phyloP scores from a whole-genome alignment of 164 flowering plant genomes.

The Vitis cinerea region DNA sequence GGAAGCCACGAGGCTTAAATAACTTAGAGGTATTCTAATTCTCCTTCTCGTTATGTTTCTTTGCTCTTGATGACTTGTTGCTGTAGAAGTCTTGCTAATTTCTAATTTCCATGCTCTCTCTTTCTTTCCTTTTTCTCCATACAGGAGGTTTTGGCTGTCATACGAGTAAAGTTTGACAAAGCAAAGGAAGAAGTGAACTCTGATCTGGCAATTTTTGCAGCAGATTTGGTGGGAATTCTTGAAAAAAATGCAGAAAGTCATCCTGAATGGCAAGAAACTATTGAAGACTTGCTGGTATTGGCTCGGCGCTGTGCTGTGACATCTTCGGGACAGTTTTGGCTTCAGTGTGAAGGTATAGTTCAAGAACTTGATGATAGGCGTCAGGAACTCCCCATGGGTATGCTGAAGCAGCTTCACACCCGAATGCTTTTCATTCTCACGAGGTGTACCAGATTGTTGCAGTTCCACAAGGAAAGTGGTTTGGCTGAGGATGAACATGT shows the following conservation, averaged over 20 bases:
- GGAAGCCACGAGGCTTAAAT: conserved; percentile 94
- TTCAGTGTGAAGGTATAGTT: conserved; percentile 98
- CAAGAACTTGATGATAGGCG: conserved; percentile 98
- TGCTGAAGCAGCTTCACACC: conserved; percentile 91
- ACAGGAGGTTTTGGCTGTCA: conserved; percentile 85
- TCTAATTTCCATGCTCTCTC: not conserved
- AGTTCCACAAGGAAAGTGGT: conserved; percentile 96
- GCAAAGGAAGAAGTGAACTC: conserved; percentile 99
- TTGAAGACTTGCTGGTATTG: conserved; percentile 87
- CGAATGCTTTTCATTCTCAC: conserved; percentile 99
- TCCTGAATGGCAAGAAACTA: conserved; percentile 97
- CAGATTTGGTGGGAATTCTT: conserved; percentile 81
- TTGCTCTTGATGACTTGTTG: not conserved
- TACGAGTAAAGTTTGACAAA: conserved; percentile 89
- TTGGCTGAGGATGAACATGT: conserved; percentile 79
- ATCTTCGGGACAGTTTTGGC: conserved; percentile 96
- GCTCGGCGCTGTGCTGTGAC: conserved; percentile 95
- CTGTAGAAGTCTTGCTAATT: not conserved
- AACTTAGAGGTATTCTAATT: conserved; percentile 75
- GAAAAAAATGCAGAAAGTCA: conserved; percentile 90
- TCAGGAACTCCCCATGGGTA: conserved; percentile 92
- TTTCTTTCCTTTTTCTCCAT: not conserved
- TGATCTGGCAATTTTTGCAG: conserved; percentile 95
- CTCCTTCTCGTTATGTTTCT: not conserved
- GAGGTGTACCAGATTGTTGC: conserved; percentile 92